These are phyloP conservation scores for Clonostachys rosea DNA, from an alignment of 2,329 filamentous ascomycete species.

Conservation along the genomic window DNA sequence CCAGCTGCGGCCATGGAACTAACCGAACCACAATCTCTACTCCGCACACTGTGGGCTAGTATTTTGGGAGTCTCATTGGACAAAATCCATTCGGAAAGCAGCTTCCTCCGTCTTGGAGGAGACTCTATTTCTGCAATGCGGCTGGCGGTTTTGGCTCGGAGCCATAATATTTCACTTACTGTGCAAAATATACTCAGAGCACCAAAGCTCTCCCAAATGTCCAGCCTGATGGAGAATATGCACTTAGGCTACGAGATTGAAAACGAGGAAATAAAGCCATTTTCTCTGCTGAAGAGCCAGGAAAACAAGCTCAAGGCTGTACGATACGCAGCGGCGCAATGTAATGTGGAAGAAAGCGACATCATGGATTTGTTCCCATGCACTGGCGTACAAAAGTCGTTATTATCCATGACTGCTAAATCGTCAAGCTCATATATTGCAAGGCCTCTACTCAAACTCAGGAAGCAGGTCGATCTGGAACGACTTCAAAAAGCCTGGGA, in stretches of 20 bases:
- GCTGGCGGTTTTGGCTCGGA: too few species aligned
- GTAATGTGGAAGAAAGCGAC: too few species aligned
- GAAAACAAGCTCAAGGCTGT: too few species aligned
- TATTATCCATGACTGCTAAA: not conserved
- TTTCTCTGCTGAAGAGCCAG: too few species aligned
- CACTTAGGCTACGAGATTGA: too few species aligned
- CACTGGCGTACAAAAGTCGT: constrained; percentile 1
- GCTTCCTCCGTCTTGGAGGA: constrained; percentile 32
- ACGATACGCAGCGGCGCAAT: too few species aligned
- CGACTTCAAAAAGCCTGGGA: constrained; percentile 1
- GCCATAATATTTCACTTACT: too few species aligned
- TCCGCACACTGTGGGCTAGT: not conserved
- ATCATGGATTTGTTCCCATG: not conserved
- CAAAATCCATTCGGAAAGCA: not conserved
- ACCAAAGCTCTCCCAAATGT: too few species aligned
- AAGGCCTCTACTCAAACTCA: not conserved
- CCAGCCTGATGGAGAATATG: too few species aligned
- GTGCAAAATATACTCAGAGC: too few species aligned
- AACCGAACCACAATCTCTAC: not conserved
- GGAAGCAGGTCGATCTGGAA: not conserved
- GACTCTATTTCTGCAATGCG: constrained; percentile 37
- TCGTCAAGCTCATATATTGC: not conserved
- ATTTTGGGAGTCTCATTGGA: not conserved
- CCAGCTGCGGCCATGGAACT: not conserved
- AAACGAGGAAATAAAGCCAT: too few species aligned